Evolutionary conservation across 345 rosid genomes (phyloP), one percentile per base, ranked within the genome.

Genomic region (Eucalyptus leucophloia): DNA sequence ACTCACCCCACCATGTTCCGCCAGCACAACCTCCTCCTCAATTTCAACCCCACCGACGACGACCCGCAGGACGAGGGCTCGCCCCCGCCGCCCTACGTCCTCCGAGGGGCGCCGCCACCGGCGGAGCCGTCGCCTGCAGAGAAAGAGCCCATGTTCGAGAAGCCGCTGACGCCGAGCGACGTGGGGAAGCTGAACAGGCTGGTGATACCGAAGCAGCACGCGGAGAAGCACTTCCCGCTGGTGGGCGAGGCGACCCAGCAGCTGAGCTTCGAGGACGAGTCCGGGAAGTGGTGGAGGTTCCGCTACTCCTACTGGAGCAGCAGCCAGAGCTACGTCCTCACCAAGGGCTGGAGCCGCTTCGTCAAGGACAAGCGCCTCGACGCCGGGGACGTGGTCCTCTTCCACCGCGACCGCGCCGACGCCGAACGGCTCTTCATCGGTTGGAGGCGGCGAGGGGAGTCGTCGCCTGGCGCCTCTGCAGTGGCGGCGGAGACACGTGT

Each of bases 291-390:
- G 67, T 97, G 99, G 99, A 90, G 95, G 58, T 97, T 97, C 86
- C 92, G 99, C 54, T 97, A 97, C 94, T 97, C 99, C 13, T 97
- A 96, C 87, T 97, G 99, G 99, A 94, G 93, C 88, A 95, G 96
- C 62, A 97, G 99, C 87, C 99, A 97, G 58, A 97, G 99, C 93
- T 97, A 97, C 87, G 99, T 97, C 30, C 88, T 97, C 90, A 97
- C 99, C 14, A 97, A 97, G 92, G 99, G 99, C 14, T 97, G 99
- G 99, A 96, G 99, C 88, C 90, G 97, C 69, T 97, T 96, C 87
- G 98, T 97, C 28, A 97, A 96, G 89, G 99, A 97, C 90, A 97
- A 97, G 91, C 94, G 94, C 80, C 96, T 97, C 1, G 98, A 94
- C 72, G 98, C 98, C 4, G 99, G 99, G 1, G 99, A 97, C 89